Percentiles rank a stretch among this genome's conserved stretches.
Conservation (phyloP, 192 early-diverging fungal genomes). For the Coemansia pectinata region DNA sequence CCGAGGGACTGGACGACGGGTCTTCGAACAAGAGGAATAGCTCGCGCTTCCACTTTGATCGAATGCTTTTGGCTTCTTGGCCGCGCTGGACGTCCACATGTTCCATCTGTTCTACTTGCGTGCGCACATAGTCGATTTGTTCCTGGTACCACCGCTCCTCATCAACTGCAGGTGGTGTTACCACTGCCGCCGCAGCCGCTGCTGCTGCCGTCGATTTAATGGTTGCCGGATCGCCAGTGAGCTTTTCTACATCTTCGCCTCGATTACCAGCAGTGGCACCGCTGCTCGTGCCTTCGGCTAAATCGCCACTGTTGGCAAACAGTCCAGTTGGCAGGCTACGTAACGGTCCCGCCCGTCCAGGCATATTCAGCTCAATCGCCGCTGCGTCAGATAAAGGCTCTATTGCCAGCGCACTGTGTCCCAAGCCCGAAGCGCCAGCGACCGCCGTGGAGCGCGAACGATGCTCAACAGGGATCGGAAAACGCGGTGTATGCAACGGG, state of each 20-base stretch:
- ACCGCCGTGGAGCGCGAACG: background rate
- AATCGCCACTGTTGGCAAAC: background rate
- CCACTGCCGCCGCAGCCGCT: slow-evolving; percentile 15
- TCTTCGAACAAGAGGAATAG: slow-evolving; percentile 76
- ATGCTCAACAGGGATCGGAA: slow-evolving; percentile 21
- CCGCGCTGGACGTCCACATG: slow-evolving; percentile 42
- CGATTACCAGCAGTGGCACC: background rate
- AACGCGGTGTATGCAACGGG: slow-evolving; percentile 35
- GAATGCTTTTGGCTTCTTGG: slow-evolving; percentile 45
- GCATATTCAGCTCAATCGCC: slow-evolving; percentile 17
- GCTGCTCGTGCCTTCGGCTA: background rate
- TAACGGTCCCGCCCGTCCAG: slow-evolving; percentile 15
- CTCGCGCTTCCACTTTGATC: slow-evolving; percentile 58
- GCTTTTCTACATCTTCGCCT: background rate
- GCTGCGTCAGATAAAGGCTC: slow-evolving; percentile 26
- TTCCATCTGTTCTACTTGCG: slow-evolving; percentile 53
- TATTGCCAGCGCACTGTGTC: slow-evolving; percentile 14
- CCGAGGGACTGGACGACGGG: slow-evolving; percentile 69
- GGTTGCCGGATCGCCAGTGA: slow-evolving; percentile 2
- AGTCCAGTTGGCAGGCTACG: slow-evolving; percentile 22
- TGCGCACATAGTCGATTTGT: slow-evolving; percentile 56
- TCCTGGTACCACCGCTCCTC: slow-evolving; percentile 52
- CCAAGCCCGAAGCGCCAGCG: slow-evolving; percentile 5
- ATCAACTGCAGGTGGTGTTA: slow-evolving; percentile 28
- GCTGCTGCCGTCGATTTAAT: background rate